Evolutionary conservation across 441 rosid genomes (phyloP), one percentile per base, ranked within the genome.

Genomic region (Euphorbia neoarborescens): DNA sequence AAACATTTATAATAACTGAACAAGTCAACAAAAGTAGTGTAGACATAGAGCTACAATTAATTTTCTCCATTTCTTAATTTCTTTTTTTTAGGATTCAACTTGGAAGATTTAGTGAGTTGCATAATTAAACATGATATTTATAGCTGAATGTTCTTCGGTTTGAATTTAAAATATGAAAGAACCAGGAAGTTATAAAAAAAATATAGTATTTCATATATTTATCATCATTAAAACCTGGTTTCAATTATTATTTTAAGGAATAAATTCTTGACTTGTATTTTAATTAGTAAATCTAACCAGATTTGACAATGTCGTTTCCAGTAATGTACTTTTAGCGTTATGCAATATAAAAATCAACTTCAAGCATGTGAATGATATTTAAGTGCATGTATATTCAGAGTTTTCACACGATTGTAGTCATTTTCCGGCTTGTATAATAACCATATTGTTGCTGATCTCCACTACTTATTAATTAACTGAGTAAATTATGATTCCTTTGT

Each of bases 1-100:
- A 59, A 8, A 59, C 53, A 57, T 72, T 72, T 1, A 72, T 37
- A 19, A 44, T 54, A 20, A 72, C 10, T n/a, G 75, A 72, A 72
- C 58, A 54, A 28, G 40, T 8, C 17, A 72, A 28, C 2, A 65
- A 0, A 32, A 32, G 2, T 32, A 65, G 17, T 20, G 24, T 9
- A 15, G 11, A 12, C 17, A 40, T 64, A n/a, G 59, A 11, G 34
- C 64, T 64, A 54, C 27, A 1, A 13, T 14, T 50, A 42, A 54
- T 3, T 64, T 38, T 72, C 10, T 11, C 44, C 70, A 72, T 72
- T 54, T 7, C 22, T 59, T 30, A 28, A 7, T 14, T 59, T 14
- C 9, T 27, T 30, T 40, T 30, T 56, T 22, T 22, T 14, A 20
- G 13, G 60, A n/a, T 22, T 24, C n/a, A n/a, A n/a, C n/a, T 56